Evolutionary conservation across 139 green algal genomes (phyloP).

Genomic region (Chlamydomonas sp.): DNA sequence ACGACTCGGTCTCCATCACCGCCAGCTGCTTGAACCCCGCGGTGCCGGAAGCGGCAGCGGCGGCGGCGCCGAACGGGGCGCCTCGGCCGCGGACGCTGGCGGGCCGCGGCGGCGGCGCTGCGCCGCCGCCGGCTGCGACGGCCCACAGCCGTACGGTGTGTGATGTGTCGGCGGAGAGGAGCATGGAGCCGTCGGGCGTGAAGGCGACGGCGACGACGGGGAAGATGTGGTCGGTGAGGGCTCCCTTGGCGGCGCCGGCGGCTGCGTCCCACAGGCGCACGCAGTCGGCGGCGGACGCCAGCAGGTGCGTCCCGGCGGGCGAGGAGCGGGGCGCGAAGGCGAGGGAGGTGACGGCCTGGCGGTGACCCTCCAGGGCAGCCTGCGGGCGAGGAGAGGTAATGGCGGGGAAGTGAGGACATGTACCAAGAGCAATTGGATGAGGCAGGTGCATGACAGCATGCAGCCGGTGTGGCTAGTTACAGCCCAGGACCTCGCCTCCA

Average conservation of each 20-base stretch:
- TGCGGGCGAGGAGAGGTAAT: background rate
- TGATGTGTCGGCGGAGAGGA: constrained; percentile 23
- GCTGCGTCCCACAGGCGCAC: constrained; percentile 24
- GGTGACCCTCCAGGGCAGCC: constrained; percentile 15
- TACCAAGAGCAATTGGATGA: too few species aligned
- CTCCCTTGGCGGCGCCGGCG: constrained; percentile 10
- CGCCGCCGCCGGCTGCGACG: background rate
- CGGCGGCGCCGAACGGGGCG: background rate
- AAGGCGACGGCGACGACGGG: constrained; percentile 26
- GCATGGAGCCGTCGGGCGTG: background rate
- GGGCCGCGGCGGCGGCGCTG: background rate
- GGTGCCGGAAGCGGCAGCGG: background rate
- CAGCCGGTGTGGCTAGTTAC: too few species aligned
- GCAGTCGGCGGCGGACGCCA: constrained; percentile 23
- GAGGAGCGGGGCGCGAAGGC: constrained; percentile 9
- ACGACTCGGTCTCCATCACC: constrained; percentile 6
- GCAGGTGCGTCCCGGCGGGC: background rate
- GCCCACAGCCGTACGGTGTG: constrained; percentile 26
- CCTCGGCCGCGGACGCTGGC: background rate
- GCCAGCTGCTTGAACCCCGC: background rate
- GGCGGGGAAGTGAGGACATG: background rate
- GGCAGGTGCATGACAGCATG: too few species aligned
- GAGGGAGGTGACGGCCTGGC: background rate
- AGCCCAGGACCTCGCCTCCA: too few species aligned
- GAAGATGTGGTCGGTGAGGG: constrained; percentile 40